Conservation (phyloP, 768 basidiomycete species). For the Daedaleopsis nitida region DNA sequence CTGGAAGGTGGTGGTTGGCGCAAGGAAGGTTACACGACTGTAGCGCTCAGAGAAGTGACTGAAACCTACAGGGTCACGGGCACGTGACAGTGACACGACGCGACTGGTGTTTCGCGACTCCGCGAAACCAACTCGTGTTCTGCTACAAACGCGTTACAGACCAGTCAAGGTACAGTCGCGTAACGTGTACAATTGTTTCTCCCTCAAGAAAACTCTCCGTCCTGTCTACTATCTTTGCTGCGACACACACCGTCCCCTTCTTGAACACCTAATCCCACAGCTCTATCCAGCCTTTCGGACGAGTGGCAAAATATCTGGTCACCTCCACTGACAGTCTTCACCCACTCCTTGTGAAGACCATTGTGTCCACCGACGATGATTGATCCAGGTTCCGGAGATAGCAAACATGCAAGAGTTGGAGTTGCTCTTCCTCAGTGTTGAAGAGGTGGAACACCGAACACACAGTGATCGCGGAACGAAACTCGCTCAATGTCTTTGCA, state of each 20-base stretch:
- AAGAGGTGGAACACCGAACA: slow-evolving; percentile 55
- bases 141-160: no score
- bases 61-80: neutral
- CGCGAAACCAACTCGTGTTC: neutral
- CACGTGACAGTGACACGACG: neutral
- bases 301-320: slow-evolving; percentile 37
- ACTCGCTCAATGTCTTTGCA: slow-evolving; percentile 38
- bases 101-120: neutral
- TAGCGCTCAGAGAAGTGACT: no score
- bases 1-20: no score
- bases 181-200: no score
- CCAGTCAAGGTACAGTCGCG: no score
- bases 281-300: slow-evolving; percentile 36
- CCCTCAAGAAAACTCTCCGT: no score
- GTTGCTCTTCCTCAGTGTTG: slow-evolving; percentile 37
- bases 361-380: slow-evolving; percentile 47
- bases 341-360: slow-evolving; percentile 19
- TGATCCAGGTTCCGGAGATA: slow-evolving; percentile 45
- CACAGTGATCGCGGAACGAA: slow-evolving; percentile 51
- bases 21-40: no score
- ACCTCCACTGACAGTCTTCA: slow-evolving; percentile 9
- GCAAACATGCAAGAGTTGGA: slow-evolving; percentile 44
- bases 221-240: slow-evolving; percentile 2
- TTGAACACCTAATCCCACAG: slow-evolving; percentile 42
- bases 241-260: slow-evolving; percentile 34